Conservation (phyloP, 192 early-diverging fungal genomes). For the Martensiomyces pterosporus region DNA sequence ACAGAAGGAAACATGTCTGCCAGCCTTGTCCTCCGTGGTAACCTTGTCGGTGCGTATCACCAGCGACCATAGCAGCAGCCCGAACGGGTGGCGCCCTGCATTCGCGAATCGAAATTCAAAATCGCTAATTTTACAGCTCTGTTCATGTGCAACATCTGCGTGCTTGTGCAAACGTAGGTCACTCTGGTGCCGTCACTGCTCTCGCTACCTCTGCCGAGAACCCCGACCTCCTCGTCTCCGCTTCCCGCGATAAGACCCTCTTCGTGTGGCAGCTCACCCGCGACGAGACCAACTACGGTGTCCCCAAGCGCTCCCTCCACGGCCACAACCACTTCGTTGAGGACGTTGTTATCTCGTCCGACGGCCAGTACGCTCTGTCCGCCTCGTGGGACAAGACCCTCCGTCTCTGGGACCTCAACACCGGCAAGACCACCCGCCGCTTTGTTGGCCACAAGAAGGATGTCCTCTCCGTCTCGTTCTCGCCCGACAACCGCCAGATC, state of each 20-base stretch:
- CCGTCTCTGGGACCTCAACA: slow-evolving; percentile 98
- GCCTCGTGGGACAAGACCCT: slow-evolving; percentile 99
- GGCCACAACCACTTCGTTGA: slow-evolving; percentile 99
- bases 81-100: too few relatives aligned
- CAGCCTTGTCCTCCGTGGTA: slow-evolving; percentile 51
- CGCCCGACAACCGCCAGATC: slow-evolving; percentile 99
- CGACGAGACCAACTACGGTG: slow-evolving; percentile 90
- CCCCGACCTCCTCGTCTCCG: slow-evolving; percentile 95
- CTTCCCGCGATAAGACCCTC: slow-evolving; percentile 98
- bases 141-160: too few relatives aligned
- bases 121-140: neutral
- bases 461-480: slow-evolving; percentile 99
- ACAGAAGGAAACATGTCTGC: slow-evolving; percentile 39
- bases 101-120: neutral
- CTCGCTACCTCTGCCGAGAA: slow-evolving; percentile 95
- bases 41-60: slow-evolving; percentile 47
- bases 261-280: slow-evolving; percentile 97
- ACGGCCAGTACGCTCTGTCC: slow-evolving; percentile 97
- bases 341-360: slow-evolving; percentile 97
- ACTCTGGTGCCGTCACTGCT: slow-evolving; percentile 90
- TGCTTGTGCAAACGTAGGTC: too few relatives aligned
- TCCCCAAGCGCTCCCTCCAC: slow-evolving; percentile 81
- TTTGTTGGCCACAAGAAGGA: slow-evolving; percentile 98
- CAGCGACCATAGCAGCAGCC: too few relatives aligned
- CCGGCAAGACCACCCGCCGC: slow-evolving; percentile 90